Conservation (phyloP, 805 yeast genomes). For the Wickerhamiella nectarea region DNA sequence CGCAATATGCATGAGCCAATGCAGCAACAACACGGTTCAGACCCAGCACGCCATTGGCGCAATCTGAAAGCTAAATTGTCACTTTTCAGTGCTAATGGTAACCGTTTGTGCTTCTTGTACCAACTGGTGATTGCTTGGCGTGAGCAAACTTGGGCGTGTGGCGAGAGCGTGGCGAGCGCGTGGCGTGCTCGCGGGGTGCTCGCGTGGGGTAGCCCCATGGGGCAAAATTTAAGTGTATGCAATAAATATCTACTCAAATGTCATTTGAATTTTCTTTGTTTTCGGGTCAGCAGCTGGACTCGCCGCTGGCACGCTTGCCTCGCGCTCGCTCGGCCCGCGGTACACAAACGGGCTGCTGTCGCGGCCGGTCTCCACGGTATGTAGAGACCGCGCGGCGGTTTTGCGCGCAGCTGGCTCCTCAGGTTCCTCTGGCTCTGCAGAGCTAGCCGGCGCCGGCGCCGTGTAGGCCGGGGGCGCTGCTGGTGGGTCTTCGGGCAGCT, state of each 20-base stretch:
- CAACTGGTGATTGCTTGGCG: no score
- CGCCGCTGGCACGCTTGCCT: not conserved
- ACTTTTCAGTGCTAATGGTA: no score
- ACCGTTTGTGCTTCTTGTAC: no score
- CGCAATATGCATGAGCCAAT: not conserved
- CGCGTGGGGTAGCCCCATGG: no score
- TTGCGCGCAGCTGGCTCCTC: slow-evolving; percentile 4
- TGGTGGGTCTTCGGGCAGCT: not conserved
- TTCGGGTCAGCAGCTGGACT: not conserved
- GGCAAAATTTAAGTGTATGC: no score
- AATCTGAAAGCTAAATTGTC: no score
- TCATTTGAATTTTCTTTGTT: not conserved
- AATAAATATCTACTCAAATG: not conserved
- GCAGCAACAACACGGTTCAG: not conserved
- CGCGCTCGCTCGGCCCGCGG: not conserved
- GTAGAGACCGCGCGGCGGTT: not conserved
- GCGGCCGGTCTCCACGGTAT: not conserved
- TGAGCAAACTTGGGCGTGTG: no score
- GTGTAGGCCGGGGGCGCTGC: not conserved
- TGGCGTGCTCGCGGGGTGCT: no score
- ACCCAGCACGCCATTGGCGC: not conserved
- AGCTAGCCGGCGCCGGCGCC: not conserved
- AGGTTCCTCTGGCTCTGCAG: not conserved
- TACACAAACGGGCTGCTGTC: not conserved
- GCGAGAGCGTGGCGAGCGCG: no score